Base-by-base conservation (phyloP, 1,284 basidiomycete genomes). In the Heterobasidion occidentale region DNA sequence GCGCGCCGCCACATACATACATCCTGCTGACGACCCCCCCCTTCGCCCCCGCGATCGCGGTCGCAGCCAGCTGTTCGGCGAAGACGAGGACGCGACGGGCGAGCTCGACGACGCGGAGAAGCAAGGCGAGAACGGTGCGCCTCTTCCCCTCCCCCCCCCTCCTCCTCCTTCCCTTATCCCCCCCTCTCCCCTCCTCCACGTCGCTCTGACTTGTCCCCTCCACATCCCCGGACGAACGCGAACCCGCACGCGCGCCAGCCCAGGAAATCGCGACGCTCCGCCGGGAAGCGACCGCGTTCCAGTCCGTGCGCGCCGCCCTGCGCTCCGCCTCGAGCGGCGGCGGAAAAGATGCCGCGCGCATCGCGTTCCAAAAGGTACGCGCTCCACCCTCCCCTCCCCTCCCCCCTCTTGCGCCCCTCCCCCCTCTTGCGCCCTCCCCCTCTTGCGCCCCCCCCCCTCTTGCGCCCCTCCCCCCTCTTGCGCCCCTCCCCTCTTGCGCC, bases 261-360 rank as follows among this genome's bases (percentile, higher is more conserved):
- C 84, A 89, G 63, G 96, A 98, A 75, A 96, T 99, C 59, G 88
- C 86, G 2, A 84, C 89, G 7, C 74, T 99, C 35, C 84, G 94
- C 34, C 90, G 88, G 67, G 96, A 98, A 74, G 92, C 91, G 0
- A 79, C 83, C 50, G 92, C 94, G 4, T 98, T 98, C 78, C 83
- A 85, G 55, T 77, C 80, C 46, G 90, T 98, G 1, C 84, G 94
- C 20, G 68, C 68, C 15, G 82, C 84, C 0, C 67, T 91, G 36
- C 78, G 85, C 15, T 27, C 75, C 79, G 3, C 62, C 71, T 1
- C 27, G 27, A 27, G 3, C 27, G 68, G 70, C 14, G 63, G 68
- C 34, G 67, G 69, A 1, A 71, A 74, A 2, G 77, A 80, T 56
- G 88, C 88, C 0, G 87, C 92, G 0, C 81, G 80, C 63, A 74